These are phyloP conservation scores for Hericium rajendrae DNA, from an alignment of 768 basidiomycete species.

Conservation along the genomic window DNA sequence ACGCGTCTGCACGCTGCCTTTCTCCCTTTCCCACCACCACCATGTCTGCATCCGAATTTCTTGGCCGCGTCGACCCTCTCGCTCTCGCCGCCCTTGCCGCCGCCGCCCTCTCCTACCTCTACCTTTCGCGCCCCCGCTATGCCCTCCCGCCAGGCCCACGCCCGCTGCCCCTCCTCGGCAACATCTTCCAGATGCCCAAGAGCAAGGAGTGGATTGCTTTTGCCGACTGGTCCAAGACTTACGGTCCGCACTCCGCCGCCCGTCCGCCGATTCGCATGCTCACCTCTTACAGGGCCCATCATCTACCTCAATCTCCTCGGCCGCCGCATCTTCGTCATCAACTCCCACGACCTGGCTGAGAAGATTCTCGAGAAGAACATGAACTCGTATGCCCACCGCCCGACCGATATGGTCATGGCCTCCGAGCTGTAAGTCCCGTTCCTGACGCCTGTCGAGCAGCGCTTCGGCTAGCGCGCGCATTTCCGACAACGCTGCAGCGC, in stretches of 20 bases:
- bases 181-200: constrained; percentile 11
- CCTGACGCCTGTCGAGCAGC: no score
- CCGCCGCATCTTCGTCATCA: constrained; percentile 16
- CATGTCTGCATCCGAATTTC: neutral
- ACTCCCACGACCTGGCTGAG: constrained; percentile 12
- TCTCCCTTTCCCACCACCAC: no score
- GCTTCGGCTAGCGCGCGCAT: neutral
- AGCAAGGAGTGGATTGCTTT: constrained; percentile 10
- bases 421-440: constrained; percentile 7
- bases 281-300: constrained; percentile 13
- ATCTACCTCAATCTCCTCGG: constrained; percentile 16
- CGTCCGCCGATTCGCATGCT: no score
- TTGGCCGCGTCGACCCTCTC: neutral
- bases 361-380: constrained; percentile 20
- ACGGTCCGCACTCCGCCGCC: constrained; percentile 1
- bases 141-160: constrained; percentile 5
- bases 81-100: neutral
- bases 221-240: constrained; percentile 7
- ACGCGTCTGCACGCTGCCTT: no score
- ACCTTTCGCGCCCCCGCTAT: neutral
- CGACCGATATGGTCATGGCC: constrained; percentile 12
- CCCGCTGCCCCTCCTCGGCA: constrained; percentile 13
- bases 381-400: constrained; percentile 15
- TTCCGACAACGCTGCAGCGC: no score
- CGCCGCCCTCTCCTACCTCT: neutral